A percentile compares a stretch with the other conserved stretches of the same genome.
phyloP scores from a whole-genome alignment of 306 rosid genomes.

The Pachyrhizus erosus region DNA sequence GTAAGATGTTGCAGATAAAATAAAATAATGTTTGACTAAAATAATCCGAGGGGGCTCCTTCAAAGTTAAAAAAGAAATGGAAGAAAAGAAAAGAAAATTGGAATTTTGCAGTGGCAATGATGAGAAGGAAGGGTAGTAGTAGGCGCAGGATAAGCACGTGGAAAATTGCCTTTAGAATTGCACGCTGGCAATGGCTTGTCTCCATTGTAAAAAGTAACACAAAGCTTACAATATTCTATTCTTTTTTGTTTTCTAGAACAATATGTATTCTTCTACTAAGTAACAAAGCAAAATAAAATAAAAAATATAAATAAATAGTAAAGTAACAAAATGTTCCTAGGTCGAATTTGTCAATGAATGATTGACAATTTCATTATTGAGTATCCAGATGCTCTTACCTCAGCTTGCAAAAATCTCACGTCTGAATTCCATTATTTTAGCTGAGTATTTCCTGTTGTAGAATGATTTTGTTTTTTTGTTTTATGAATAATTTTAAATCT shows the following conservation, averaged over 20 bases:
- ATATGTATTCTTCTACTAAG: background rate
- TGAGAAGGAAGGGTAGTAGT: conserved; percentile 62
- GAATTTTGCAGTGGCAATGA: conserved; percentile 62
- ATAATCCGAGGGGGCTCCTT: conserved; percentile 35
- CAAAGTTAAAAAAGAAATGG: conserved; percentile 22
- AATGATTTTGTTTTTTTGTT: background rate
- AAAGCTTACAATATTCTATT: conserved; percentile 23
- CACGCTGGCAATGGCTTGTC: conserved; percentile 66
- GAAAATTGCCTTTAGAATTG: conserved; percentile 64
- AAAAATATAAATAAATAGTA: background rate
- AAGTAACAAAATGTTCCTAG: conserved; percentile 21
- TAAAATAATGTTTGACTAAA: conserved; percentile 66
- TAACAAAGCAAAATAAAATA: background rate
- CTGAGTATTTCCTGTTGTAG: conserved; percentile 34
- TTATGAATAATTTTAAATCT: too few species aligned
- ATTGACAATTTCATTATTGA: conserved; percentile 45
- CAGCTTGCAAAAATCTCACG: conserved; percentile 29
- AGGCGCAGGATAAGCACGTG: conserved; percentile 91
- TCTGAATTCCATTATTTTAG: conserved; percentile 1
- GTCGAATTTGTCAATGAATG: conserved; percentile 46
- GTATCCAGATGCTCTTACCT: conserved; percentile 35
- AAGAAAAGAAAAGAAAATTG: background rate
- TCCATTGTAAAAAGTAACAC: conserved; percentile 16
- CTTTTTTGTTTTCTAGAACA: background rate
- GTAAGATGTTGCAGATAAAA: background rate